Conservation (phyloP, 768 basidiomycete species). For the Daedaleopsis nitida region DNA sequence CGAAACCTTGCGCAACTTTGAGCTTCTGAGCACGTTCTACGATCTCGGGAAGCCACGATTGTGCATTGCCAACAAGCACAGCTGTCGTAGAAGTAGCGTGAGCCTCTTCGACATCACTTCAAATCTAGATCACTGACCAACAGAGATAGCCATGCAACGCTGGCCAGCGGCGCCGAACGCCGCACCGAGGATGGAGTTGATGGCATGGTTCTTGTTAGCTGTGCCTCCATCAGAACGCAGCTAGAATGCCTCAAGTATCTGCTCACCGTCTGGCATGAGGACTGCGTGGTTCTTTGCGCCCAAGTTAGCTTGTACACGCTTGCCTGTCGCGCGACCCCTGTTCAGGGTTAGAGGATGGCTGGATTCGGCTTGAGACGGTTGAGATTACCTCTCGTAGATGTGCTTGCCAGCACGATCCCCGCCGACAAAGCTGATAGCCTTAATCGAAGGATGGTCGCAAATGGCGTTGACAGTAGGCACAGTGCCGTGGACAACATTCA, state of each 20-base stretch:
- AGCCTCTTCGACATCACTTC: neutral
- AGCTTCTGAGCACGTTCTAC: slow-evolving; percentile 79
- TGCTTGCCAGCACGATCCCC: slow-evolving; percentile 92
- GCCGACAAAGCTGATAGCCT: slow-evolving; percentile 95
- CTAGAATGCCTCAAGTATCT: neutral
- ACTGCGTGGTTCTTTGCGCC: slow-evolving; percentile 98
- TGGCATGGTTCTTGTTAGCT: slow-evolving; percentile 90
- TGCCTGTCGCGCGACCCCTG: slow-evolving; percentile 80
- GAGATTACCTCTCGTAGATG: slow-evolving; percentile 77
- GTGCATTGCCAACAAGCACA: slow-evolving; percentile 80
- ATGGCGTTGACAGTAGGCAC: slow-evolving; percentile 91
- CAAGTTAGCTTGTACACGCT: slow-evolving; percentile 86
- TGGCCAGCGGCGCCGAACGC: slow-evolving; percentile 98
- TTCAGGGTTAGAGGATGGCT: slow-evolving; percentile 26
- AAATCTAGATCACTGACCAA: slow-evolving; percentile 53
- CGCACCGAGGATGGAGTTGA: slow-evolving; percentile 92
- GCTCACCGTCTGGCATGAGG: slow-evolving; percentile 88
- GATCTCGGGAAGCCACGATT: slow-evolving; percentile 84
- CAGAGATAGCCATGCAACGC: slow-evolving; percentile 95
- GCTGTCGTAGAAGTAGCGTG: slow-evolving; percentile 35
- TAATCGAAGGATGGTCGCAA: slow-evolving; percentile 89
- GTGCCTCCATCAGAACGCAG: neutral
- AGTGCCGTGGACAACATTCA: slow-evolving; percentile 91
- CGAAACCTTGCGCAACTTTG: slow-evolving; percentile 90
- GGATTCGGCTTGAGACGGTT: too few relatives aligned